phyloP scores from a whole-genome alignment of 495 filamentous ascomycete species.

The Penicillium bialowiezense region DNA sequence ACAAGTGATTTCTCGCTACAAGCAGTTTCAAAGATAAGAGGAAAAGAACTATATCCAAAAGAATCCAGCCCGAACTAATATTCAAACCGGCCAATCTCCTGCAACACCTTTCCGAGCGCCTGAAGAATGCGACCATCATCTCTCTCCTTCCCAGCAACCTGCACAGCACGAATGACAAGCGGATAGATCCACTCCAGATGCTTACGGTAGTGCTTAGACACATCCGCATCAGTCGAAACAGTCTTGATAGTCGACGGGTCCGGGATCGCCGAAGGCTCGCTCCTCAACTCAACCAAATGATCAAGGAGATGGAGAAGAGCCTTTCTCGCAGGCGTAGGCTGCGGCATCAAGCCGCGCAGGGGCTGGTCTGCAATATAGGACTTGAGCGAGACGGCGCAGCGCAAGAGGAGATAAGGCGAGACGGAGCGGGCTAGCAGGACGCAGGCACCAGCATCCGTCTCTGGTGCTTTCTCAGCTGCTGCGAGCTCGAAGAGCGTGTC shows the following conservation, averaged over 20 bases:
- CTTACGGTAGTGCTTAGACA: conserved; percentile 44
- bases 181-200: conserved; percentile 83
- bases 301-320: conserved; percentile 72
- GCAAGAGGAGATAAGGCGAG: conserved; percentile 80
- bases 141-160: conserved; percentile 62
- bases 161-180: conserved; percentile 66
- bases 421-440: conserved; percentile 69
- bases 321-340: conserved; percentile 74
- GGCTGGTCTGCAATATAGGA: conserved; percentile 91
- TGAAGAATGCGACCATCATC: conserved; percentile 56
- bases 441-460: conserved; percentile 15
- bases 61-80: conserved; percentile 1
- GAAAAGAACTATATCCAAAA: no score
- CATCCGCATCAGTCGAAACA: conserved; percentile 38
- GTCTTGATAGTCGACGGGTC: conserved; percentile 46
- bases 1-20: no score
- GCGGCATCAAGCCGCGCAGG: conserved; percentile 85
- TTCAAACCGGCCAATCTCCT: conserved; percentile 55
- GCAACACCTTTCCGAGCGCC: conserved; percentile 64
- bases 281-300: conserved; percentile 60
- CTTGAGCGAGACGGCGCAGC: conserved; percentile 73
- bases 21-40: no score
- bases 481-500: conserved; percentile 79
- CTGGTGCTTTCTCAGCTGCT: conserved; percentile 34
- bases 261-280: conserved; percentile 69